These are phyloP conservation scores for Emmonsia crescens DNA, from an alignment of 2,329 filamentous ascomycete genomes.

Conservation along the genomic window DNA sequence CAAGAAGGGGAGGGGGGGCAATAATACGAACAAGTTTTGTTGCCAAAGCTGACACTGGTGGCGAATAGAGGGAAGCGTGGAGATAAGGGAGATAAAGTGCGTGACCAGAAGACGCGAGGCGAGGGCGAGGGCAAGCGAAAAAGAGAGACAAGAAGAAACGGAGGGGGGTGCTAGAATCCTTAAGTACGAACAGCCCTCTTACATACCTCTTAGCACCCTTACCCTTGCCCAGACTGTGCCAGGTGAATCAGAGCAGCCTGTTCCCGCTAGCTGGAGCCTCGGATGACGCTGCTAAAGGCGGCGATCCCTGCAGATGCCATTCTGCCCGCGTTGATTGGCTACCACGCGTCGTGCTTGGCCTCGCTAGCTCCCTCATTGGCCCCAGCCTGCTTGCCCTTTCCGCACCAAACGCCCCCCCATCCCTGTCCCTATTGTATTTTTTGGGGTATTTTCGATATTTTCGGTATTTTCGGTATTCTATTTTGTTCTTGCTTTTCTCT, in stretches of 20 bases:
- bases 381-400: background rate
- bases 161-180: constrained; percentile 32
- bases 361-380: background rate
- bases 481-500: background rate
- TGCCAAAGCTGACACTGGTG: background rate
- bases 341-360: constrained; percentile 18
- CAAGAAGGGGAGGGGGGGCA: background rate
- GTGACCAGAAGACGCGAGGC: constrained; percentile 14
- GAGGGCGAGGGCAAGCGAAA: constrained; percentile 18
- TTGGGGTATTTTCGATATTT: background rate
- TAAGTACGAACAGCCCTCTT: constrained; percentile 30
- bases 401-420: constrained; percentile 11
- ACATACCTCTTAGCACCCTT: constrained; percentile 22
- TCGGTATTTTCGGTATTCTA: background rate
- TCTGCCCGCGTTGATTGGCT: constrained; percentile 23
- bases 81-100: constrained; percentile 9
- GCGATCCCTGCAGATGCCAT: constrained; percentile 25
- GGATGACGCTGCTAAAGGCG: constrained; percentile 26
- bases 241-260: constrained; percentile 19
- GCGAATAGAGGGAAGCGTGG: background rate
- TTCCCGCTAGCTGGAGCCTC: constrained; percentile 29
- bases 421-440: constrained; percentile 2
- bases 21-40: background rate
- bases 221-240: constrained; percentile 17
- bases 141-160: constrained; percentile 27